Conservation (phyloP, 495 filamentous ascomycete genomes). For the Bombardia bombarda region DNA sequence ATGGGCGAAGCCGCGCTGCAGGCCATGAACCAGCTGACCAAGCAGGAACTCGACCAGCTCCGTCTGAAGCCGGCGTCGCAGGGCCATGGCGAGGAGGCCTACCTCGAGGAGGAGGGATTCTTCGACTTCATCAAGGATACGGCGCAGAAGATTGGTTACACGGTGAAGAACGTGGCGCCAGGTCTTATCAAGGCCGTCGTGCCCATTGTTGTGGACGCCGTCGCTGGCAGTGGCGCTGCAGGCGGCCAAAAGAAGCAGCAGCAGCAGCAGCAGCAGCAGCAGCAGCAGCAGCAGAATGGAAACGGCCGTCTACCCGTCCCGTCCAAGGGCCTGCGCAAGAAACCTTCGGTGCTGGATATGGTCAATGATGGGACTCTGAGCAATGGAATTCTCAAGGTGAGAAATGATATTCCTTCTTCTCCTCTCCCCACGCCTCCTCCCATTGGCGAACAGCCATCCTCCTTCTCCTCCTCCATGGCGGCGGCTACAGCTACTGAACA, state of each 20-base stretch:
- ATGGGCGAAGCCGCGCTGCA: slow-evolving; percentile 30
- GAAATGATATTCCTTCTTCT: too few species aligned
- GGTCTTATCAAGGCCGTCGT: slow-evolving; percentile 5
- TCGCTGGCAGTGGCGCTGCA: not conserved
- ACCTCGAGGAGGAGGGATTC: slow-evolving; percentile 10
- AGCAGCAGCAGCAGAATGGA: not conserved
- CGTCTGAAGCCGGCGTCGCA: not conserved
- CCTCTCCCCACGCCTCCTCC: too few species aligned
- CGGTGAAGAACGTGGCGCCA: not conserved
- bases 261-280: not conserved
- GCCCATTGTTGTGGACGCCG: not conserved
- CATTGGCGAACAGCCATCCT: too few species aligned
- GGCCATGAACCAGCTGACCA: slow-evolving; percentile 21
- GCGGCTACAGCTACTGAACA: too few species aligned
- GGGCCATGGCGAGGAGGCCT: not conserved
- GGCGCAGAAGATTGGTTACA: slow-evolving; percentile 15
- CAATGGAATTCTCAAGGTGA: too few species aligned
- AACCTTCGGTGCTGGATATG: not conserved
- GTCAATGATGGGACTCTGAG: not conserved
- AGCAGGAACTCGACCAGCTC: slow-evolving; percentile 12
- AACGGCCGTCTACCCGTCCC: not conserved
- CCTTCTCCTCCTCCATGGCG: too few species aligned
- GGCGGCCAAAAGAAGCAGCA: not conserved
- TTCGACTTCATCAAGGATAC: slow-evolving; percentile 17
- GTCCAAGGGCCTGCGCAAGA: not conserved